Evolutionary conservation across 352 stramenopile species (phyloP).

Genomic region (Globisporangium parvum): DNA sequence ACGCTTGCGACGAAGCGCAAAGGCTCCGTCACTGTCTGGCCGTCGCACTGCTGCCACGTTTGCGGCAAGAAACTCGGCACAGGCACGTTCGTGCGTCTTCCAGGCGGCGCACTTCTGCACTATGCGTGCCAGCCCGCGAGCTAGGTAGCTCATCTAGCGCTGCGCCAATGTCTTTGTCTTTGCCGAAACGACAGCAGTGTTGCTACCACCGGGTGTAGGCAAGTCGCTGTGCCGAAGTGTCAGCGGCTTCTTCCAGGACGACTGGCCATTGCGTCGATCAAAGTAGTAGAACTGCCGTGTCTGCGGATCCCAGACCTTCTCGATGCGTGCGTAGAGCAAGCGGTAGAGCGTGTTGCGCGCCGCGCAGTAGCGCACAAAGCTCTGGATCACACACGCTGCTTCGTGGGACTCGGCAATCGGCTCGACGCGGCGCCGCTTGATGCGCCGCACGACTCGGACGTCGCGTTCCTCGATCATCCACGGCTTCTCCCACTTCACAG

Average conservation of each 20-base stretch:
- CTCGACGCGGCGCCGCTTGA: slow-evolving; percentile 38
- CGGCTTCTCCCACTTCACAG: slow-evolving; percentile 62
- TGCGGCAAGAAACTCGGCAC: slow-evolving; percentile 67
- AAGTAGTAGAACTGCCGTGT: slow-evolving; percentile 79
- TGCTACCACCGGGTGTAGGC: background rate
- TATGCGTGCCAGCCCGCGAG: slow-evolving; percentile 65
- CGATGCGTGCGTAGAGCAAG: slow-evolving; percentile 39
- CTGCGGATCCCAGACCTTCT: slow-evolving; percentile 67
- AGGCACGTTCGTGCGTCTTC: slow-evolving; percentile 67
- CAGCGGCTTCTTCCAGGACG: slow-evolving; percentile 68
- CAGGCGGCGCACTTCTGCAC: slow-evolving; percentile 52
- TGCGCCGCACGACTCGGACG: slow-evolving; percentile 27
- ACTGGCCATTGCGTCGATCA: slow-evolving; percentile 65
- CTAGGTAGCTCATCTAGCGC: background rate
- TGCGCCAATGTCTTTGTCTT: slow-evolving; percentile 3
- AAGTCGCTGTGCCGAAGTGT: slow-evolving; percentile 41
- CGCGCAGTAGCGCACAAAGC: slow-evolving; percentile 35
- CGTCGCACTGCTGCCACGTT: slow-evolving; percentile 61
- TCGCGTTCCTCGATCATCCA: slow-evolving; percentile 37
- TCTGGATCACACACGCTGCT: slow-evolving; percentile 30
- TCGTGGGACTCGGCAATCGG: slow-evolving; percentile 38
- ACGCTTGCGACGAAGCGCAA: slow-evolving; percentile 61
- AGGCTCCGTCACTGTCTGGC: slow-evolving; percentile 67
- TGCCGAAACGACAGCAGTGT: background rate
- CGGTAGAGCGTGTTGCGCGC: slow-evolving; percentile 43